phyloP scores from a whole-genome alignment of 352 stramenopile genomes.

The Phytophthora boehmeriae region DNA sequence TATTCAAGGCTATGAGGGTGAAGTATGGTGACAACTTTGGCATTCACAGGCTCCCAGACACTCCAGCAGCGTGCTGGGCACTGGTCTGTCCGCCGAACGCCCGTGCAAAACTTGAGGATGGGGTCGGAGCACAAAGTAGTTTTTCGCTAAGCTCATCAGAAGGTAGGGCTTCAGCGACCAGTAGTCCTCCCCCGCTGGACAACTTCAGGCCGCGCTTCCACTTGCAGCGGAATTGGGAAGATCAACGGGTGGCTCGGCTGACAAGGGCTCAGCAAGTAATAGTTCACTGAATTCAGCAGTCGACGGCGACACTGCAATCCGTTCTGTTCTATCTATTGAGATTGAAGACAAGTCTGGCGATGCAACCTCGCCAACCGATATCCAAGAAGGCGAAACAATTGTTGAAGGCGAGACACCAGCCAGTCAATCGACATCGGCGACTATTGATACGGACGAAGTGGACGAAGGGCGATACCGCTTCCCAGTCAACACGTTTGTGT shows the following conservation, averaged over 20 bases:
- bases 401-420: slow-evolving; percentile 17
- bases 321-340: slow-evolving; percentile 15
- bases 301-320: not conserved
- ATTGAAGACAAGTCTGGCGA: slow-evolving; percentile 14
- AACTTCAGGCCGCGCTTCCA: slow-evolving; percentile 3
- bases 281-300: not conserved
- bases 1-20: slow-evolving; percentile 87
- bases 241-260: not conserved
- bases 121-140: slow-evolving; percentile 12
- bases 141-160: slow-evolving; percentile 4
- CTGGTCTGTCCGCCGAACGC: slow-evolving; percentile 70
- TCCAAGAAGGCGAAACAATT: slow-evolving; percentile 2
- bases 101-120: slow-evolving; percentile 68
- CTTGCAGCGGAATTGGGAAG: not conserved
- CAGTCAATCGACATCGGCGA: slow-evolving; percentile 36
- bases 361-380: slow-evolving; percentile 19
- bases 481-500: slow-evolving; percentile 87
- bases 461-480: slow-evolving; percentile 70
- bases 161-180: slow-evolving; percentile 13
- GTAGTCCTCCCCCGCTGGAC: not conserved
- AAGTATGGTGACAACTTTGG: slow-evolving; percentile 85
- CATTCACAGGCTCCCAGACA: slow-evolving; percentile 75
- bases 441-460: slow-evolving; percentile 34
- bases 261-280: slow-evolving; percentile 11
- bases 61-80: slow-evolving; percentile 75